Percentiles rank a stretch among this genome's conserved stretches.
Conservation (phyloP, 2,329 filamentous ascomycete species). For the Venturia carpophila region DNA sequence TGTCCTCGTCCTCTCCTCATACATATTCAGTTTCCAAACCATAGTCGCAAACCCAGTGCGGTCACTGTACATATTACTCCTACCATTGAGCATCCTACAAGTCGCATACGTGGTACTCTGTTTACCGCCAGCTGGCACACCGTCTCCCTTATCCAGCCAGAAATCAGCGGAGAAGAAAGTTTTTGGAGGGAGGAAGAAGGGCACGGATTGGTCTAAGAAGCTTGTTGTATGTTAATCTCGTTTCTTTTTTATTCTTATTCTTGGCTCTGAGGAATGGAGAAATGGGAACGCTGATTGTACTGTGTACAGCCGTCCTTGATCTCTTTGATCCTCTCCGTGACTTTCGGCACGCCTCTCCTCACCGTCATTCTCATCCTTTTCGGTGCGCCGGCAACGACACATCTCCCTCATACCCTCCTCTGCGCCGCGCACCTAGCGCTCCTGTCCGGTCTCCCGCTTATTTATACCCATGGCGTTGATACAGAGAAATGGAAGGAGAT, state of each 20-base stretch:
- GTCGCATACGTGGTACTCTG: conserved; percentile 50
- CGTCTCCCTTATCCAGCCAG: conserved; percentile 28
- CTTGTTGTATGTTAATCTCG: conserved; percentile 8
- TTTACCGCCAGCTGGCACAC: conserved; percentile 38
- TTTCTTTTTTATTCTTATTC: too few species aligned
- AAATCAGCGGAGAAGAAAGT: conserved; percentile 40
- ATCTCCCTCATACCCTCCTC: conserved; percentile 69
- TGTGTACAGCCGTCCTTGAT: conserved; percentile 57
- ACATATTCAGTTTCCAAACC: conserved; percentile 54
- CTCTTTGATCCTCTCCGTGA: conserved; percentile 52
- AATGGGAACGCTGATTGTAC: not conserved
- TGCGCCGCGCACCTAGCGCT: conserved; percentile 75
- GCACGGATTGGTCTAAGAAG: not conserved
- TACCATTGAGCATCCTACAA: conserved; percentile 58
- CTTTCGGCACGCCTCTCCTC: conserved; percentile 50
- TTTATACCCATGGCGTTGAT: conserved; percentile 81
- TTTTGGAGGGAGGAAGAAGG: conserved; percentile 47
- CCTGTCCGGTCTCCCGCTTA: conserved; percentile 67
- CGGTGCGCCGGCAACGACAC: conserved; percentile 80
- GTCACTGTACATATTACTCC: conserved; percentile 53
- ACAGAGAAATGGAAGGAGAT: conserved; percentile 60
- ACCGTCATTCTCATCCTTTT: conserved; percentile 69
- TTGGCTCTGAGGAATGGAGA: too few species aligned
- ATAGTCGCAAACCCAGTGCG: conserved; percentile 63
- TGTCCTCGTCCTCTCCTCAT: conserved; percentile 55